Conservation (phyloP, 2,329 filamentous ascomycete genomes). For the Calonectria leucothoes region DNA sequence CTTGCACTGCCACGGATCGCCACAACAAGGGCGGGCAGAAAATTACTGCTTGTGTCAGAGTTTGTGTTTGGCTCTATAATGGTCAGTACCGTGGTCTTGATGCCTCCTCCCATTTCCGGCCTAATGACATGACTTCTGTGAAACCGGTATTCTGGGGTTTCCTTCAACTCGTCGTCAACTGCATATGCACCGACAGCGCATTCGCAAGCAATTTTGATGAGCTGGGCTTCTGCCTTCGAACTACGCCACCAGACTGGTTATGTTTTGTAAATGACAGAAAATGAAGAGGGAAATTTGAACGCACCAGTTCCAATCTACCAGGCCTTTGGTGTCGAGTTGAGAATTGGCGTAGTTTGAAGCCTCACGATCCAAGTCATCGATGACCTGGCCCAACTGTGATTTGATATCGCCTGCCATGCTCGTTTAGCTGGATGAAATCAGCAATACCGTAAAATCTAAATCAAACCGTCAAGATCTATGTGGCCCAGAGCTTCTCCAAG, state of each 20-base stretch:
- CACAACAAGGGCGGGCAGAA: background rate
- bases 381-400: background rate
- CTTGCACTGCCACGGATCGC: background rate
- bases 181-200: background rate
- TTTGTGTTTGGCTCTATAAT: background rate
- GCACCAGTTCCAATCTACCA: background rate
- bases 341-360: background rate
- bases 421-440: background rate
- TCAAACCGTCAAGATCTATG: background rate
- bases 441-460: background rate
- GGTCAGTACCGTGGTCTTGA: background rate
- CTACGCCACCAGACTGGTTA: background rate
- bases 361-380: background rate
- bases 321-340: background rate
- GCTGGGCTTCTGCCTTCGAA: background rate
- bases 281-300: background rate
- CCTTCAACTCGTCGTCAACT: background rate
- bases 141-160: background rate
- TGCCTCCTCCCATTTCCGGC: background rate
- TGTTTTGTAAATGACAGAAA: background rate
- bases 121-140: background rate
- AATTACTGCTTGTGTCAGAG: background rate
- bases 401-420: background rate
- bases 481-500: background rate
- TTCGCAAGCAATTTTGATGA: background rate